phyloP scores from a whole-genome alignment of 2,329 filamentous ascomycete genomes.

The Sordariomycetes sp. region DNA sequence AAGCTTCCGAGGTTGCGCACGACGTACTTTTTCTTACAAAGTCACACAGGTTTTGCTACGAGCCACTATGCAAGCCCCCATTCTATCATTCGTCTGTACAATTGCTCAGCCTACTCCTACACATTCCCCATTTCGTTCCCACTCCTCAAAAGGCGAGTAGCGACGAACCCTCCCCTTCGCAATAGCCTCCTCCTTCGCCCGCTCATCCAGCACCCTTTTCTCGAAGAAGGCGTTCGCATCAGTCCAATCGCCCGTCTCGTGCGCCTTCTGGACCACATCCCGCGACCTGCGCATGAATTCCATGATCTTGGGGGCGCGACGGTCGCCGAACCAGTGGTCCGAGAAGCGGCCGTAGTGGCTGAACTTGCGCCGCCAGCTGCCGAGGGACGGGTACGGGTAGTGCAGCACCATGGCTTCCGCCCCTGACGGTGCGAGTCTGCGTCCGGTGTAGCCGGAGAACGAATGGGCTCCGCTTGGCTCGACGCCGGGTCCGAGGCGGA shows the following conservation, averaged over 20 bases:
- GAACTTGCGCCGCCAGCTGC: neutral
- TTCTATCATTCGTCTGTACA: too few relatives aligned
- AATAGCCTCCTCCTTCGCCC: neutral
- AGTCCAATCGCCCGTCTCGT: neutral
- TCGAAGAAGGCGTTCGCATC: neutral
- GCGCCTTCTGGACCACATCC: constrained; percentile 1
- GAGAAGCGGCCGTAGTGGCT: neutral
- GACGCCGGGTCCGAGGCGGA: neutral
- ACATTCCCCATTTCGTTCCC: too few relatives aligned
- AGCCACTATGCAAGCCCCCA: too few relatives aligned
- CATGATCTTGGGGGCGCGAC: neutral
- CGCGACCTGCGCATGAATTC: neutral
- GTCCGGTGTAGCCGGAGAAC: neutral
- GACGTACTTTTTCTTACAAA: too few relatives aligned
- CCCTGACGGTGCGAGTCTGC: neutral
- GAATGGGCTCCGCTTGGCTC: constrained; percentile 1
- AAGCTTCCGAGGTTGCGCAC: too few relatives aligned
- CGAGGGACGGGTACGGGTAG: neutral
- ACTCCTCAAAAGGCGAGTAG: neutral
- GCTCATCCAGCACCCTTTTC: neutral
- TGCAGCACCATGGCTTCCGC: neutral
- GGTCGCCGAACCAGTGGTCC: constrained; percentile 1
- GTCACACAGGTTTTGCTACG: too few relatives aligned
- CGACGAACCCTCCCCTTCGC: neutral
- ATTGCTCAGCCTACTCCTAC: too few relatives aligned